Evolutionary conservation across 345 rosid species (phyloP), one percentile per base, ranked within the genome.

Genomic region (Leavenworthia alabamica): DNA sequence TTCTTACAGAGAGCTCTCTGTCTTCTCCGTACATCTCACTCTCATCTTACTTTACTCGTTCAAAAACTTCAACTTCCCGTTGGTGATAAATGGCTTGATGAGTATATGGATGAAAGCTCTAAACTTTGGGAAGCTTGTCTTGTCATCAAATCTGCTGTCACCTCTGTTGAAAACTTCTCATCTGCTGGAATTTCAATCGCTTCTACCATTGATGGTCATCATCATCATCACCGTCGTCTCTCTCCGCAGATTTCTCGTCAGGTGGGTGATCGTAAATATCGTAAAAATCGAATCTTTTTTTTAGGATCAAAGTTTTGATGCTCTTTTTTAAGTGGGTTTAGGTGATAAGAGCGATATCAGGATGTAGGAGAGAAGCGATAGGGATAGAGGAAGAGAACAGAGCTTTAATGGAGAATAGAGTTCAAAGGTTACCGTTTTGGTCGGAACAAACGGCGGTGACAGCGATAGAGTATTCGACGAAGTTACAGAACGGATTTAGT

Each of bases 71-170:
- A 83, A 16, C 77, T 93, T 33, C 99, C 99, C 15, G 94, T 82
- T 13, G 99, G 99, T 0, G 99, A 89, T 12, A 93, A 89, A 79
- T 93, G 99, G 99, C 97, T 93, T 0, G 94, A 93, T 15, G 99
- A 93, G 74, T 93, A 89, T 76, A 93, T 93, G 99, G 99, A 93
- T 67, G 99, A 93, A 68, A 93, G 94, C 48, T 89, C 97, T 28
- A 85, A 80, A 67, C 96, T 93, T 7, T 89, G 97, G 99, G 99
- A 93, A 46, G 97, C 94, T 22, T 89, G 94, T 35, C 94, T 79
- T 68, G 86, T 89, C 52, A 75, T 93, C 57, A 93, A 93, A 74
- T 82, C 86, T 23, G 96, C 91, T 17, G 78, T 93, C 28, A 82
- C 96, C 0, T 84, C 80, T 19, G 73, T 93, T 61, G 99, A 93